Evolutionary conservation across 768 basidiomycete genomes (phyloP).

Genomic region (Agaricus subrufescens): DNA sequence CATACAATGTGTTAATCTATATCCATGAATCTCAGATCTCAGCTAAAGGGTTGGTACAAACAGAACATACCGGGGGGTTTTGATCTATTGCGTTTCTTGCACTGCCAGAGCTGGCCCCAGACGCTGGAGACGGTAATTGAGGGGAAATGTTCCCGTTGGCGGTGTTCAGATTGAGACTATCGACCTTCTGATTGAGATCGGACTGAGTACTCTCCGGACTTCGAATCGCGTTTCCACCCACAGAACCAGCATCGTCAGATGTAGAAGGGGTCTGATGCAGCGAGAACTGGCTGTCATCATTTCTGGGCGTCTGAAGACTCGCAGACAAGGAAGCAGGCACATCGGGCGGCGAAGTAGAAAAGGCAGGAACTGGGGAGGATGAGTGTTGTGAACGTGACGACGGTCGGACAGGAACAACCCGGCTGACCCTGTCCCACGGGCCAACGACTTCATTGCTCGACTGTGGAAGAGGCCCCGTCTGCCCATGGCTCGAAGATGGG

Average conservation of each 20-base stretch:
- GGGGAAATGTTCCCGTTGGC: conserved; percentile 59
- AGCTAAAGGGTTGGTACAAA: background rate
- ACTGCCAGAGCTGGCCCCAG: conserved; percentile 49
- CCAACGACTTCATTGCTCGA: conserved; percentile 30
- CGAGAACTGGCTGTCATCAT: conserved; percentile 9
- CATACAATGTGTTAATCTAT: conserved; percentile 96
- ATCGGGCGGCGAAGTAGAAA: background rate
- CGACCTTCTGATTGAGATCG: conserved; percentile 36
- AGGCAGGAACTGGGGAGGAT: conserved; percentile 21
- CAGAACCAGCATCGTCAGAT: conserved; percentile 17
- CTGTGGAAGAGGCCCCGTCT: conserved; percentile 10
- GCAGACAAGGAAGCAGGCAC: conserved; percentile 11
- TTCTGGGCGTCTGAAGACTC: conserved; percentile 2
- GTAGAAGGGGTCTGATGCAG: conserved; percentile 19
- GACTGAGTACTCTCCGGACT: conserved; percentile 18
- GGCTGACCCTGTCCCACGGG: conserved; percentile 39
- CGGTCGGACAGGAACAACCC: conserved; percentile 9
- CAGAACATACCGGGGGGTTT: conserved; percentile 77
- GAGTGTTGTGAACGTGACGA: conserved; percentile 28
- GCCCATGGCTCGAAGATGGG: conserved; percentile 15
- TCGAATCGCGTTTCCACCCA: conserved; percentile 14
- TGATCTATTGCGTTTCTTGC: conserved; percentile 65
- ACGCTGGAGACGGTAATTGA: conserved; percentile 73
- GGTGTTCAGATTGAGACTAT: conserved; percentile 50
- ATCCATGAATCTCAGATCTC: conserved; percentile 8